phyloP scores from a whole-genome alignment of 257 asterid genomes.

The Echites panduratus region DNA sequence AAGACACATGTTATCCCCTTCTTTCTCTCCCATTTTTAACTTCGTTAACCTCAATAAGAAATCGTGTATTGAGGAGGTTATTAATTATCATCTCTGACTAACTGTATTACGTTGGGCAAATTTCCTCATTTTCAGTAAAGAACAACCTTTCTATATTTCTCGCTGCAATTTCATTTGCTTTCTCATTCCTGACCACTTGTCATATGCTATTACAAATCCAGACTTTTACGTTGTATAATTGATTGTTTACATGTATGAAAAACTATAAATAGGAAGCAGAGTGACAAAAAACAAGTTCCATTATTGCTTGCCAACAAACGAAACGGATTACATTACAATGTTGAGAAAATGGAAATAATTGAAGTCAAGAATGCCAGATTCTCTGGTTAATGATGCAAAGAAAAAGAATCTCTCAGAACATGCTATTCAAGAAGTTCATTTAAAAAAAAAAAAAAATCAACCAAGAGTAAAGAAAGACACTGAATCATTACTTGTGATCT shows the following conservation, averaged over 20 bases:
- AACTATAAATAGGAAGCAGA: not conserved
- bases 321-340: conserved; percentile 7
- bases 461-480: not conserved
- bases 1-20: not conserved
- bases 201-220: not conserved
- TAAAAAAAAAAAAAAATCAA: not conserved
- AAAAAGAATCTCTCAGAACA: not conserved
- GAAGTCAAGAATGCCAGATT: not conserved
- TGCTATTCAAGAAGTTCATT: not conserved
- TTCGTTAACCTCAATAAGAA: not conserved
- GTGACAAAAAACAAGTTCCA: not conserved
- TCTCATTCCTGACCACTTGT: not conserved
- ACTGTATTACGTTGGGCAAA: conserved; percentile 9
- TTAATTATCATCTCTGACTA: not conserved
- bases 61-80: not conserved
- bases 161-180: not conserved
- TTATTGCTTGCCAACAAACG: not conserved
- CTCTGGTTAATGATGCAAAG: not conserved
- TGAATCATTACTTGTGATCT: not conserved
- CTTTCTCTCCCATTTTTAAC: not conserved
- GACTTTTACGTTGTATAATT: not conserved
- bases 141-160: not conserved
- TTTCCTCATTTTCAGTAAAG: conserved; percentile 5
- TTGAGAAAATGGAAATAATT: not conserved
- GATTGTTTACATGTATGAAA: not conserved